These are phyloP conservation scores for Cladophialophora bantiana DNA, from an alignment of 2,329 filamentous ascomycete species.

Conservation along the genomic window DNA sequence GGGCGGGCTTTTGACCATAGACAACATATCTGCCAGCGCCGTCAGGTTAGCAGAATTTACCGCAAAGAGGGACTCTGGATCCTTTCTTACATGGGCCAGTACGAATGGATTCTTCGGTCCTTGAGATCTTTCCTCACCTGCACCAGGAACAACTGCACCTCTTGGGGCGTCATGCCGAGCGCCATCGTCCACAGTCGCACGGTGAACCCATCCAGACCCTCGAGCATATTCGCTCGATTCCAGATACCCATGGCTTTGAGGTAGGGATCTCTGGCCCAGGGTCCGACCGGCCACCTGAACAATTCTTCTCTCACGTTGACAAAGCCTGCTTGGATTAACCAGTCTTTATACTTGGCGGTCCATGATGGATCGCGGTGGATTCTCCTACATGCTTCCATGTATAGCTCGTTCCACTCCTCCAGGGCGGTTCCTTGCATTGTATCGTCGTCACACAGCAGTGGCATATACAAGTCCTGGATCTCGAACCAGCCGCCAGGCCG, in stretches of 20 bases:
- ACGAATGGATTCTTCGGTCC: constrained; percentile 30
- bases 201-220: constrained; percentile 41
- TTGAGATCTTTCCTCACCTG: constrained; percentile 35
- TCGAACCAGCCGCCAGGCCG: constrained; percentile 48
- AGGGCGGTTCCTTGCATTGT: constrained; percentile 21
- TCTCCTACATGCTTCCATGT: constrained; percentile 36
- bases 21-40: constrained; percentile 26
- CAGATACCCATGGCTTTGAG: constrained; percentile 42
- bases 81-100: constrained; percentile 9
- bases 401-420: constrained; percentile 40
- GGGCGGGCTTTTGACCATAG: constrained; percentile 18
- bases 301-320: constrained; percentile 38
- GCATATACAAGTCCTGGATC: constrained; percentile 45
- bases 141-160: constrained; percentile 37
- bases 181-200: constrained; percentile 39
- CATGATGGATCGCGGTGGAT: constrained; percentile 30
- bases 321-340: constrained; percentile 41
- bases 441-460: background rate
- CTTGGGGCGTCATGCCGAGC: constrained; percentile 39
- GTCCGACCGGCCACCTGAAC: constrained; percentile 41
- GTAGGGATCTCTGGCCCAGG: constrained; percentile 43
- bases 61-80: constrained; percentile 17
- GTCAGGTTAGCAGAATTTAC: constrained; percentile 24
- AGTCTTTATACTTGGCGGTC: constrained; percentile 39
- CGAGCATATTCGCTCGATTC: constrained; percentile 33